Percentiles rank a stretch among this genome's conserved stretches.
These are phyloP conservation scores for Actinomortierella wolfii DNA, from an alignment of 371 early-diverging fungal species.

Conservation along the genomic window DNA sequence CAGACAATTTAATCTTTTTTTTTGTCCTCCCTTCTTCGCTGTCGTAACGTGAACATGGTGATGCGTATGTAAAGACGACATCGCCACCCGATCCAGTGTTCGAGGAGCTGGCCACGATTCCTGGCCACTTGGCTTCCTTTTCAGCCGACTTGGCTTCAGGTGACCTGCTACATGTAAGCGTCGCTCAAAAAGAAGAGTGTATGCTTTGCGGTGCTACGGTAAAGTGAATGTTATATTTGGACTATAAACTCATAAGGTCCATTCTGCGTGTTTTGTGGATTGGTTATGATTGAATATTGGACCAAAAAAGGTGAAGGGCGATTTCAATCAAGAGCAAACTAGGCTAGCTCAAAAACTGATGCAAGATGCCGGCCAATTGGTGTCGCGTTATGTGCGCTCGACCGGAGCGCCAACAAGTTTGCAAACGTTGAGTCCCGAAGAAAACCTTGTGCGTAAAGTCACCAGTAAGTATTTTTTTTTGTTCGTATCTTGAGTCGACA, in stretches of 20 bases:
- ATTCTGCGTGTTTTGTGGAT: no score
- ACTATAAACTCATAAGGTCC: no score
- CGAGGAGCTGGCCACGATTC: constrained; percentile 41
- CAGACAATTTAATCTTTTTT: no score
- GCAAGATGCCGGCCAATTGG: constrained; percentile 46
- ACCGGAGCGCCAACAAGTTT: constrained; percentile 3
- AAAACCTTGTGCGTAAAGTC: constrained; percentile 42
- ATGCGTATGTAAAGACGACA: no score
- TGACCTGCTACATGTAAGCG: constrained; percentile 33
- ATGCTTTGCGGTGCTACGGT: no score
- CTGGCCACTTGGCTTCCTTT: constrained; percentile 42
- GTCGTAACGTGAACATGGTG: no score
- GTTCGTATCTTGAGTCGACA: no score
- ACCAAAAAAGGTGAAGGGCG: constrained; percentile 27
- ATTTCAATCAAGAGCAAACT: constrained; percentile 28
- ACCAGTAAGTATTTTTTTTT: constrained; percentile 31
- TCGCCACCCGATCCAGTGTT: constrained; percentile 45
- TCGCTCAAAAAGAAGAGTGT: no score
- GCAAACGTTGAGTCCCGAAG: constrained; percentile 15
- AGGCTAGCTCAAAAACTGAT: constrained; percentile 41
- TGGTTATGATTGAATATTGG: no score
- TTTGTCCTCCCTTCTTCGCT: no score
- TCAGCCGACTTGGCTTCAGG: constrained; percentile 44
- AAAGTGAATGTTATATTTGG: no score
- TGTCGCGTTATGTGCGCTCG: constrained; percentile 32